These are phyloP conservation scores for Calonectria fujianensis DNA, from an alignment of 2,329 filamentous ascomycete genomes.

Conservation along the genomic window DNA sequence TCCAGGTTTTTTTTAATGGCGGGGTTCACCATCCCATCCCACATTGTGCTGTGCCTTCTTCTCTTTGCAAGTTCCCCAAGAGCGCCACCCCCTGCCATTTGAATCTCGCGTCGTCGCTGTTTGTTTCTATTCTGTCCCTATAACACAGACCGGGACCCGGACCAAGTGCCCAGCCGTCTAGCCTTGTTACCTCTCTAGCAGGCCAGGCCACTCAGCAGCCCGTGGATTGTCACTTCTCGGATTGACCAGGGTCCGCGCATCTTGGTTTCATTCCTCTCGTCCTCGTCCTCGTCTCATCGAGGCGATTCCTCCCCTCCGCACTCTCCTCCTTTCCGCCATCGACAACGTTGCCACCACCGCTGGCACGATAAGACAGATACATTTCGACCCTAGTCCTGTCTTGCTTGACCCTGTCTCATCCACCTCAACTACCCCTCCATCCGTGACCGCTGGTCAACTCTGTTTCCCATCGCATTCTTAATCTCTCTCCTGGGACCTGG, in stretches of 20 bases:
- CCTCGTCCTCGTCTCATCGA: constrained; percentile 32
- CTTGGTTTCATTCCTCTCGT: constrained; percentile 39
- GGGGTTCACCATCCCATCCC: constrained; percentile 29
- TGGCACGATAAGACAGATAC: constrained; percentile 25
- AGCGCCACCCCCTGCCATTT: constrained; percentile 36
- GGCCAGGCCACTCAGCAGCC: constrained; percentile 43
- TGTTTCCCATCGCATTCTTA: constrained; percentile 22
- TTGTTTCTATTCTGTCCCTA: constrained; percentile 36
- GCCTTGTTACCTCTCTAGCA: constrained; percentile 46
- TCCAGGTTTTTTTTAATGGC: constrained; percentile 25
- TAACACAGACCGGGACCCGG: constrained; percentile 21
- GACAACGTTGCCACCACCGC: constrained; percentile 23
- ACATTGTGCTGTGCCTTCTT: constrained; percentile 28
- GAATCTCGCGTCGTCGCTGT: constrained; percentile 40
- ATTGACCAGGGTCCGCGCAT: constrained; percentile 47
- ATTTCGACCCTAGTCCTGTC: constrained; percentile 25
- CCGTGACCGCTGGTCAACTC: constrained; percentile 33
- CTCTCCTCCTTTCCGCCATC: constrained; percentile 22
- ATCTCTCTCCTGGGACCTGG: constrained; percentile 14
- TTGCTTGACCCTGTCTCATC: constrained; percentile 28
- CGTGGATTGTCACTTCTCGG: constrained; percentile 56
- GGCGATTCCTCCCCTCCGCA: constrained; percentile 23
- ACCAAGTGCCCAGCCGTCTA: constrained; percentile 42
- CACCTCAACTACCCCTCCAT: constrained; percentile 34
- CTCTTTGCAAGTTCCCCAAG: constrained; percentile 24